Evolutionary conservation across 768 basidiomycete genomes (phyloP).

Genomic region (Lactifluus volemus): DNA sequence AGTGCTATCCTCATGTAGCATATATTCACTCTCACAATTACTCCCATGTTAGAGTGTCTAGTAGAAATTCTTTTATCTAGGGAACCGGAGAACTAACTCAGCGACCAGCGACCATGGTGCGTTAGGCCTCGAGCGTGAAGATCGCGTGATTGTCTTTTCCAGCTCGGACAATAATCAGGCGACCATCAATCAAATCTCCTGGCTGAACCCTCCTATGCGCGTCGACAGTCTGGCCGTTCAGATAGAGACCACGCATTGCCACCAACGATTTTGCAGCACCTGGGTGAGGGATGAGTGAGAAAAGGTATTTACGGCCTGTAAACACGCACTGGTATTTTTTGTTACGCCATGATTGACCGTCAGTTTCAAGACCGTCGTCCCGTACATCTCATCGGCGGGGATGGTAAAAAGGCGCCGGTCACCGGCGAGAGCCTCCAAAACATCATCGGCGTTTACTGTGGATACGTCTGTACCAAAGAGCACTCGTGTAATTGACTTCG

Average conservation of each 20-base stretch:
- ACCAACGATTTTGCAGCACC: conserved; percentile 16
- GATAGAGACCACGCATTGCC: conserved; percentile 17
- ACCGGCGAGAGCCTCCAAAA: conserved; percentile 50
- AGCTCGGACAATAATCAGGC: conserved; percentile 17
- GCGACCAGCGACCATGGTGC: too few species aligned
- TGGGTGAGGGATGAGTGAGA: background rate
- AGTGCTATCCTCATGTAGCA: background rate
- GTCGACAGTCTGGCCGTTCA: conserved; percentile 14
- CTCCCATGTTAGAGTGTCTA: background rate
- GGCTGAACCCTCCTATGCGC: conserved; percentile 1
- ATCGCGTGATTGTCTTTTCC: conserved; percentile 19
- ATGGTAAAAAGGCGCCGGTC: conserved; percentile 55
- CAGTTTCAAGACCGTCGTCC: conserved; percentile 50
- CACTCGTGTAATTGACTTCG: conserved; percentile 37
- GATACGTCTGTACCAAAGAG: conserved; percentile 35
- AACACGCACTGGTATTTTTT: conserved; percentile 36
- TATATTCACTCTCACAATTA: background rate
- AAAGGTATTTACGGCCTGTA: background rate
- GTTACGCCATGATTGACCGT: conserved; percentile 45
- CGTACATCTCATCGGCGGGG: conserved; percentile 43
- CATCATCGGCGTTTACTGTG: conserved; percentile 41
- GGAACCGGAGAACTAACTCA: background rate
- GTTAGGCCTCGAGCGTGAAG: background rate
- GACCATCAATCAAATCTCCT: conserved; percentile 15
- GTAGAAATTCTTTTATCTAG: background rate